Evolutionary conservation across 257 asterid genomes (phyloP), one percentile per base, ranked within the genome.

Genomic region (Scutellaria galericulata): DNA sequence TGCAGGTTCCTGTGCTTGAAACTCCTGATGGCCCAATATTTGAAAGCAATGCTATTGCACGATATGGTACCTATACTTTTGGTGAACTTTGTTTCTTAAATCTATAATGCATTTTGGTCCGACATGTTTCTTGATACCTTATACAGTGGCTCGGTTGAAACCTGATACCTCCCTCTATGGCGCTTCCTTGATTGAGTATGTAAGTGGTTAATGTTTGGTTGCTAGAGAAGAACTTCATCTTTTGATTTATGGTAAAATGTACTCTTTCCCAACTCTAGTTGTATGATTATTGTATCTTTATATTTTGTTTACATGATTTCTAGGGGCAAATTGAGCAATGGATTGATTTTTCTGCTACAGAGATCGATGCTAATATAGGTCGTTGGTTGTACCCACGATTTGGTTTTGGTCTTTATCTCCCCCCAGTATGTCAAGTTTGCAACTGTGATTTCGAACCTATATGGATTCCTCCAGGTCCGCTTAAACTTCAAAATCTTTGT

Each of bases 41-140:
- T 44, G 96, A 91, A 81, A 91, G 95, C 81, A 91, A 89, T 65
- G 97, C 97, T 11, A 91, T 91, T 80, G 96, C 97, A 2, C 93
- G 96, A 27, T 91, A 91, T 79, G 96, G 95, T 91, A 60, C 78
- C 61, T 31, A 4, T 35, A 15, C n/a, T 53, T 10, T 68, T 13
- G 1, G 44, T 73, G 37, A 44, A 6, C 13, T 59, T 13, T 22
- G 27, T 9, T 11, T 24, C 0, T 15, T 64, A 51, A 9, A 24
- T 50, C 31, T 72, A 31, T 57, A 24, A 39, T 22, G 45, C 20
- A 15, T 10, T 60, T 56, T 54, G 7, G 2, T 58, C 74, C 79
- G 47, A 74, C 76, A 37, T 72, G 13, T 47, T 46, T 22, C 27
- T 46, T 75, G 27, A 48, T 54, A 7, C 47, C 64, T 35, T 46